These are phyloP conservation scores for Macrolepiota albuminosa DNA, from an alignment of 768 basidiomycete species.

Conservation along the genomic window DNA sequence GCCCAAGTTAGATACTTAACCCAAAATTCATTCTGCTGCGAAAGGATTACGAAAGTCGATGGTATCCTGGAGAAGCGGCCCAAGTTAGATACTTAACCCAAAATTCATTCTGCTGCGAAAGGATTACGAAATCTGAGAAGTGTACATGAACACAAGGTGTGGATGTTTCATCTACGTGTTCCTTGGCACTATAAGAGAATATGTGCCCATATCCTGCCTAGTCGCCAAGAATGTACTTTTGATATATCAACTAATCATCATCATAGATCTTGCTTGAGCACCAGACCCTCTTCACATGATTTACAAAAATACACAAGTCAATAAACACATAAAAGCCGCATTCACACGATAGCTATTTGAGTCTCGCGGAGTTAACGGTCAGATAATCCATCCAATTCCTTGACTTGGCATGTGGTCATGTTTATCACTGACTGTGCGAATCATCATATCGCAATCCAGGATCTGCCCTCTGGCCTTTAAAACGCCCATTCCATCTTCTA, in stretches of 20 bases:
- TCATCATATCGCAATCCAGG: slow-evolving; percentile 1
- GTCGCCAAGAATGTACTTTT: background rate
- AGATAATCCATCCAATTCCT: background rate
- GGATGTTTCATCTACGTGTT: background rate
- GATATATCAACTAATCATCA: background rate
- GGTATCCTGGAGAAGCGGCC: slow-evolving; percentile 82
- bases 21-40: background rate
- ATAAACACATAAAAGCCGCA: background rate
- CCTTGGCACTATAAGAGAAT: background rate
- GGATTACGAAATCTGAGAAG: background rate
- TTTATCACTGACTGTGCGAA: background rate
- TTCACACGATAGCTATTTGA: background rate
- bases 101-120: background rate
- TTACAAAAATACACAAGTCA: background rate
- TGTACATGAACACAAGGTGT: background rate
- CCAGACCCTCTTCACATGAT: background rate
- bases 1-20: slow-evolving; percentile 44
- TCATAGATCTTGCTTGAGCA: background rate
- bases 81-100: slow-evolving; percentile 34
- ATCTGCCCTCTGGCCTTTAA: slow-evolving; percentile 9
- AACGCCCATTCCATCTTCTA: background rate
- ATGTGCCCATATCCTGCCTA: background rate
- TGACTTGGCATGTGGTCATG: background rate
- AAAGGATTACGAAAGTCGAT: slow-evolving; percentile 46
- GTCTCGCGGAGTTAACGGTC: slow-evolving; percentile 10